Conservation (phyloP, 257 asterid species). For the Scutellaria galericulata region DNA sequence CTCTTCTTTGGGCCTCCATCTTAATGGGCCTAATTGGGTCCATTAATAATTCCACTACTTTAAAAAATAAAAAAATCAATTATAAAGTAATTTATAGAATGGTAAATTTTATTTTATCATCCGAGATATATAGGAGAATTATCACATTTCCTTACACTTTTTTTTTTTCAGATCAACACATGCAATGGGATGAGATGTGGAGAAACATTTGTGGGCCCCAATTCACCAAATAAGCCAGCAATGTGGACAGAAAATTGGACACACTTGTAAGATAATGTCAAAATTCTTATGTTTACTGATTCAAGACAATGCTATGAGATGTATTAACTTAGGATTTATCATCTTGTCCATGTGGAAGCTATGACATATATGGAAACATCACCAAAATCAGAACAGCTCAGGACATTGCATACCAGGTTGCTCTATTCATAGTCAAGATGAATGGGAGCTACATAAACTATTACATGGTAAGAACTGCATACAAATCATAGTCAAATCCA, state of each 20-base stretch:
- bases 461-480: constrained; percentile 65
- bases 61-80: no score
- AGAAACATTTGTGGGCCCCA: constrained; percentile 88
- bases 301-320: neutral
- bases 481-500: neutral
- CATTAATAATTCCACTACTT: no score
- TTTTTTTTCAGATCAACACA: constrained; percentile 56
- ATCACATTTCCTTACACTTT: no score
- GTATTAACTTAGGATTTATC: neutral
- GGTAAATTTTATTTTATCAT: no score
- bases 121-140: no score
- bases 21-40: neutral
- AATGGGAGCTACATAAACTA: constrained; percentile 89
- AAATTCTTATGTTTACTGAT: neutral
- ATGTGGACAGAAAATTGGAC: constrained; percentile 99
- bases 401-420: constrained; percentile 75
- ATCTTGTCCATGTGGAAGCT: constrained; percentile 44
- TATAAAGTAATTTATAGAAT: no score
- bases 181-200: constrained; percentile 89
- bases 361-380: constrained; percentile 63
- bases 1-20: neutral
- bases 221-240: constrained; percentile 87
- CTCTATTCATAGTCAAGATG: constrained; percentile 73
- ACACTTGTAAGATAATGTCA: constrained; percentile 60
- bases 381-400: constrained; percentile 59